These are phyloP conservation scores for Porphyrellus cyaneotinctus DNA, from an alignment of 768 basidiomycete genomes.

Conservation along the genomic window DNA sequence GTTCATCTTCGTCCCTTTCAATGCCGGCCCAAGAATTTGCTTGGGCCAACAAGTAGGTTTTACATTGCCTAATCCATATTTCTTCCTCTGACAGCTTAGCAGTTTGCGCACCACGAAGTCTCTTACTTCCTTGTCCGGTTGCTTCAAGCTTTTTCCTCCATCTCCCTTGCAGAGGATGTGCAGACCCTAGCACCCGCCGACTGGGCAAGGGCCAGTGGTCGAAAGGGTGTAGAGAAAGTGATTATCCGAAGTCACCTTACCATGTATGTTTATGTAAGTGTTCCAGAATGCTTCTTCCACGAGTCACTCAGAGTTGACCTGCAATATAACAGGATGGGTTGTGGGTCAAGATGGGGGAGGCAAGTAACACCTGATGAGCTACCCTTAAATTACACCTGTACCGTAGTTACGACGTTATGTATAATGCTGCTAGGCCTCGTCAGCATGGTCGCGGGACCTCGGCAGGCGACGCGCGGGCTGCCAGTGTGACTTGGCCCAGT, in stretches of 20 bases:
- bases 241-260: conserved; percentile 50
- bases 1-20: conserved; percentile 44
- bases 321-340: conserved; percentile 25
- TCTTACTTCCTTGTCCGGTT: conserved; percentile 62
- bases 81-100: neutral
- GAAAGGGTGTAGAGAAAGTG: conserved; percentile 45
- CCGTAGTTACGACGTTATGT: no score
- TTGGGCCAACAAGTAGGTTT: conserved; percentile 34
- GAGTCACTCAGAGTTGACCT: neutral
- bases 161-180: conserved; percentile 43
- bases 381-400: no score
- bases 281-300: neutral
- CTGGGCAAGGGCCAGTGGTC: conserved; percentile 36
- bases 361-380: neutral
- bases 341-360: conserved; percentile 28
- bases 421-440: no score
- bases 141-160: conserved; percentile 48
- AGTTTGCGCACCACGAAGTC: conserved; percentile 66
- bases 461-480: no score
- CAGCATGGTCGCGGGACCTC: no score
- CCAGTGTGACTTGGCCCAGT: no score
- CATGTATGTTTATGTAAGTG: conserved; percentile 44
- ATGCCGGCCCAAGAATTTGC: conserved; percentile 38
- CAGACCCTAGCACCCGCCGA: conserved; percentile 44
- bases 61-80: no score